These are phyloP conservation scores for Tripidium arundinaceum DNA, from an alignment of 202 grass and related monocot species.

Conservation along the genomic window DNA sequence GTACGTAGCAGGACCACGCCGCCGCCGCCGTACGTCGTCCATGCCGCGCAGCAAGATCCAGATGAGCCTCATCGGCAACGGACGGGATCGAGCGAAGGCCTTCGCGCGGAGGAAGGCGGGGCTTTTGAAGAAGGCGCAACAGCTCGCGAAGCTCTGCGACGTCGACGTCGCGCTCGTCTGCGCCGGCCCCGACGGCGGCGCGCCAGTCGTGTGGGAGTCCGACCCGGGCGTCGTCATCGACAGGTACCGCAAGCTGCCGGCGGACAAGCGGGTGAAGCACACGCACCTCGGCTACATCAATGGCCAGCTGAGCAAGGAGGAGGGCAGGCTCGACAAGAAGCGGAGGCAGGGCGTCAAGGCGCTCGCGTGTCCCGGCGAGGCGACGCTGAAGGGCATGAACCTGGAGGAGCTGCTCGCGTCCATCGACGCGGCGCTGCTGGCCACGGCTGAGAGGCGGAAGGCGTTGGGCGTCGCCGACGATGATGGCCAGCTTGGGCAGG, in stretches of 20 bases:
- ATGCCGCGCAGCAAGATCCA: slow-evolving; percentile 22
- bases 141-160: slow-evolving; percentile 27
- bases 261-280: slow-evolving; percentile 19
- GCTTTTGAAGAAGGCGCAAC: slow-evolving; percentile 12
- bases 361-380: not conserved
- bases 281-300: slow-evolving; percentile 10
- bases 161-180: slow-evolving; percentile 13
- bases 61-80: not conserved
- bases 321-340: slow-evolving; percentile 13
- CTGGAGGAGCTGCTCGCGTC: slow-evolving; percentile 21
- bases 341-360: not conserved
- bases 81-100: not conserved
- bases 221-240: slow-evolving; percentile 15
- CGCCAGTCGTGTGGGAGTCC: not conserved
- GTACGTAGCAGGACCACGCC: not conserved
- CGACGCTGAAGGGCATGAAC: not conserved
- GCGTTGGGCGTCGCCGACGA: not conserved
- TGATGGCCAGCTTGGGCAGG: not conserved
- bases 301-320: slow-evolving; percentile 4
- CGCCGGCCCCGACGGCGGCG: slow-evolving; percentile 4
- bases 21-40: not conserved
- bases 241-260: slow-evolving; percentile 29
- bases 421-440: slow-evolving; percentile 16
- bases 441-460: slow-evolving; percentile 10
- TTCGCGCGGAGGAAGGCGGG: slow-evolving; percentile 18